Conservation (phyloP, 352 stramenopile genomes). For the Pythium oligandrum region DNA sequence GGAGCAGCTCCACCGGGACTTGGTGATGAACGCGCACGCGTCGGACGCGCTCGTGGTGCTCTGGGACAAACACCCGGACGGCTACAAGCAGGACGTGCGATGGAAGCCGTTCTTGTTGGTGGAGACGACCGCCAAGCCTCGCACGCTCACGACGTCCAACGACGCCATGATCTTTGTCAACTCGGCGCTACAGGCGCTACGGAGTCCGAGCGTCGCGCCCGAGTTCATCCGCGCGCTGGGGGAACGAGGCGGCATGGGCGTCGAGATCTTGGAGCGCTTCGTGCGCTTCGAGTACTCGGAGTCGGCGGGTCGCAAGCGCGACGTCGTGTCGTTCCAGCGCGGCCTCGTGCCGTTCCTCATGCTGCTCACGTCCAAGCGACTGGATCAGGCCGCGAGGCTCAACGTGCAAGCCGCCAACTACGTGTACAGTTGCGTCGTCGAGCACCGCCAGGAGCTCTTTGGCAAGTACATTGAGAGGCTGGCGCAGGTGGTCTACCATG, state of each 20-base stretch:
- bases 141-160: not conserved
- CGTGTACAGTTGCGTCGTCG: constrained; percentile 26
- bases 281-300: constrained; percentile 24
- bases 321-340: constrained; percentile 32
- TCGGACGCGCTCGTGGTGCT: constrained; percentile 1
- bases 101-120: constrained; percentile 2
- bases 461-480: constrained; percentile 22
- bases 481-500: constrained; percentile 24
- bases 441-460: constrained; percentile 23
- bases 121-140: not conserved
- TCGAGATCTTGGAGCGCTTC: constrained; percentile 23
- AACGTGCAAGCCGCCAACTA: constrained; percentile 23
- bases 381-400: constrained; percentile 17
- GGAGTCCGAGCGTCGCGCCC: constrained; percentile 20
- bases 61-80: not conserved
- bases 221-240: constrained; percentile 34
- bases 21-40: not conserved
- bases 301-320: constrained; percentile 22
- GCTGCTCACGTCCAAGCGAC: constrained; percentile 29
- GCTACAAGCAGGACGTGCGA: not conserved
- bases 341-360: constrained; percentile 32
- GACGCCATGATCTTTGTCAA: constrained; percentile 29
- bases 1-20: not conserved
- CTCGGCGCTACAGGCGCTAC: constrained; percentile 31
- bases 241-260: constrained; percentile 19